phyloP scores from a whole-genome alignment of 2,329 filamentous ascomycete genomes.

The Tolypocladium inflatum region DNA sequence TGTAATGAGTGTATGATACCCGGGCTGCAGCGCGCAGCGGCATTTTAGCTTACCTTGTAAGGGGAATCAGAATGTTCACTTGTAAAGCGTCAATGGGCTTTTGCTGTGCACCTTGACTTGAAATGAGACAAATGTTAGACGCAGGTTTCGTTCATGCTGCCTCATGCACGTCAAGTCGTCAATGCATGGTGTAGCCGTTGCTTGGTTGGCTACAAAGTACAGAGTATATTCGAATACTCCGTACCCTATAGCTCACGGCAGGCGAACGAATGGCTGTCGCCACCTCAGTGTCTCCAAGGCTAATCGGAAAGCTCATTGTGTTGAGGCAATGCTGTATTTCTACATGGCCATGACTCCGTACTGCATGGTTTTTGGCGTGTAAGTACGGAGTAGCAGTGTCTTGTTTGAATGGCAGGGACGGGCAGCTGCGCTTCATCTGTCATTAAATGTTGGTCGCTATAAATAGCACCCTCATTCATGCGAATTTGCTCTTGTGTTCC shows the following conservation, averaged over 20 bases:
- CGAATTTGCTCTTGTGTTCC: neutral
- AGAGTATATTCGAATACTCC: too few relatives aligned
- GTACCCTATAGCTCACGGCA: neutral
- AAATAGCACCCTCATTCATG: neutral
- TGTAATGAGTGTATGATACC: neutral
- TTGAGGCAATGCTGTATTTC: too few relatives aligned
- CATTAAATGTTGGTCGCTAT: neutral
- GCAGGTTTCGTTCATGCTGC: neutral
- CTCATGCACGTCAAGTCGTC: neutral
- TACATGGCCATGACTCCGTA: too few relatives aligned
- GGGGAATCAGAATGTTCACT: neutral
- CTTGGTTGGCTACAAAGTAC: neutral
- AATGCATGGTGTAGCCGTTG: neutral
- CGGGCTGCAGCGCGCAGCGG: constrained; percentile 4
- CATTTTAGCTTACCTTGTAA: neutral
- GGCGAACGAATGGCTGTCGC: too few relatives aligned
- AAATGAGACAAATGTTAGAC: neutral
- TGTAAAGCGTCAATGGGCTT: neutral
- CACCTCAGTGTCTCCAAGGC: too few relatives aligned
- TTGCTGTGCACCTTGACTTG: neutral
- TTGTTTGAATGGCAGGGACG: too few relatives aligned
- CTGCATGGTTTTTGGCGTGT: too few relatives aligned
- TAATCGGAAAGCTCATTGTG: too few relatives aligned
- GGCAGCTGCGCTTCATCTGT: too few relatives aligned
- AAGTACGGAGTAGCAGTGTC: too few relatives aligned